Conservation (phyloP, 2,329 filamentous ascomycete genomes). For the Huntiella moniliformis region DNA sequence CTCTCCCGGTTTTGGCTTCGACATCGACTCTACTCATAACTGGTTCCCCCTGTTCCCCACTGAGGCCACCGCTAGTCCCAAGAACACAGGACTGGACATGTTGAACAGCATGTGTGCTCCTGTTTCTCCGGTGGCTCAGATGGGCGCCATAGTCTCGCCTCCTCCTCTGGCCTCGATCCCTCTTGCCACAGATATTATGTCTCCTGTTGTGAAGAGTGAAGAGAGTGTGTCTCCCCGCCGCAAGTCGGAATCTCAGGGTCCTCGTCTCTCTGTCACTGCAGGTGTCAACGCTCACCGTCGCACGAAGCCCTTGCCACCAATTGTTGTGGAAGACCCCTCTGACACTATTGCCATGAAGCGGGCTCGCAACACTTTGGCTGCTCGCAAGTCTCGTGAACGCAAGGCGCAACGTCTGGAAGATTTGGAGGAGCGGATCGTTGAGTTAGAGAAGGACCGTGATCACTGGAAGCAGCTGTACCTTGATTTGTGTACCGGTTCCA, state of each 20-base stretch:
- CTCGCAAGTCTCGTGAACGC: constrained; percentile 77
- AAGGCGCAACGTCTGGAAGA: constrained; percentile 62
- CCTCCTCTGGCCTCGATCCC: neutral
- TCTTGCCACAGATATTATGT: neutral
- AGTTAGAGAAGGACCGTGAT: constrained; percentile 47
- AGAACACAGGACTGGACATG: constrained; percentile 14
- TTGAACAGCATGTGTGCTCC: constrained; percentile 2
- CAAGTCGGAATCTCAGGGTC: constrained; percentile 7
- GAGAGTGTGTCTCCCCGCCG: constrained; percentile 1
- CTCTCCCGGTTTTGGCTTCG: constrained; percentile 55
- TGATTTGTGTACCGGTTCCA: constrained; percentile 19
- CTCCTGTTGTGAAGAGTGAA: neutral
- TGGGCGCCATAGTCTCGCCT: neutral
- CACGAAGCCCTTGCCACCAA: constrained; percentile 62
- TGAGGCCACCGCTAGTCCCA: constrained; percentile 11
- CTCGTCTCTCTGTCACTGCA: constrained; percentile 47
- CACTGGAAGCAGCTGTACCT: constrained; percentile 43
- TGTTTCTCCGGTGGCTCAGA: constrained; percentile 2
- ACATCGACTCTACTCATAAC: constrained; percentile 34
- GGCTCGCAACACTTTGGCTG: constrained; percentile 80
- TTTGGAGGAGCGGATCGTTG: constrained; percentile 53
- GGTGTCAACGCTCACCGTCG: constrained; percentile 58
- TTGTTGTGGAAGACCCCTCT: constrained; percentile 52
- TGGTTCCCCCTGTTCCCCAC: constrained; percentile 63
- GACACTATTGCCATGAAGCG: constrained; percentile 79